Conservation (phyloP, 176 grass and related monocot genomes). For the Lolium multiflorum region DNA sequence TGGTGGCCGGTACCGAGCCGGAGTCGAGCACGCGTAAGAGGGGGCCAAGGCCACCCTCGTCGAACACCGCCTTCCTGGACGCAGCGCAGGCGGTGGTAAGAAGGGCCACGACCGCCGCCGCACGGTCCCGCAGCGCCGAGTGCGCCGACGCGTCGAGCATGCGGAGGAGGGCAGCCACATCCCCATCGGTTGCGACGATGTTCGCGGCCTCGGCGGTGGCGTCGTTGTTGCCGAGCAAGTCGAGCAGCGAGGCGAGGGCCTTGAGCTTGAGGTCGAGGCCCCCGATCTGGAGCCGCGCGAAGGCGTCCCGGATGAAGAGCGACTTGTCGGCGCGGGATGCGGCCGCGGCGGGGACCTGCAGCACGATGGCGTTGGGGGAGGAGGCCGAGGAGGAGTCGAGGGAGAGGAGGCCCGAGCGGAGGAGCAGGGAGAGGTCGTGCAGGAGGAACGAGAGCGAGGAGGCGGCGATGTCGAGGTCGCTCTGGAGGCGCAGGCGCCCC, state of each 20-base stretch:
- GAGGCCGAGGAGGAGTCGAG: slow-evolving; percentile 5
- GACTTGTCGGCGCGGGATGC: slow-evolving; percentile 57
- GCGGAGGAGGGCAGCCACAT: slow-evolving; percentile 64
- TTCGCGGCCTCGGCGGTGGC: slow-evolving; percentile 46
- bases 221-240: slow-evolving; percentile 61
- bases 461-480: slow-evolving; percentile 79
- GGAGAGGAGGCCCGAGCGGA: slow-evolving; percentile 55
- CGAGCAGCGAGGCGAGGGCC: slow-evolving; percentile 71
- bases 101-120: slow-evolving; percentile 50
- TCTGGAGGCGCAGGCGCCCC: slow-evolving; percentile 73
- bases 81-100: slow-evolving; percentile 60
- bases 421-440: slow-evolving; percentile 71
- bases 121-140: slow-evolving; percentile 66
- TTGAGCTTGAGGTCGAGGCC: slow-evolving; percentile 78
- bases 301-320: slow-evolving; percentile 78
- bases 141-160: slow-evolving; percentile 78
- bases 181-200: slow-evolving; percentile 61
- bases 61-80: slow-evolving; percentile 68
- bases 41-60: slow-evolving; percentile 80
- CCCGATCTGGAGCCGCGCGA: slow-evolving; percentile 90
- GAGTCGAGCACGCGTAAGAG: slow-evolving; percentile 79
- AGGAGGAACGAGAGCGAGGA: slow-evolving; percentile 73
- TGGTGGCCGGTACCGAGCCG: slow-evolving; percentile 40
- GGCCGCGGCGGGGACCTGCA: slow-evolving; percentile 56
- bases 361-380: slow-evolving; percentile 68